Evolutionary conservation across 495 filamentous ascomycete genomes (phyloP), one percentile per base, ranked within the genome.

Genomic region (Penicillium longicatenatum): DNA sequence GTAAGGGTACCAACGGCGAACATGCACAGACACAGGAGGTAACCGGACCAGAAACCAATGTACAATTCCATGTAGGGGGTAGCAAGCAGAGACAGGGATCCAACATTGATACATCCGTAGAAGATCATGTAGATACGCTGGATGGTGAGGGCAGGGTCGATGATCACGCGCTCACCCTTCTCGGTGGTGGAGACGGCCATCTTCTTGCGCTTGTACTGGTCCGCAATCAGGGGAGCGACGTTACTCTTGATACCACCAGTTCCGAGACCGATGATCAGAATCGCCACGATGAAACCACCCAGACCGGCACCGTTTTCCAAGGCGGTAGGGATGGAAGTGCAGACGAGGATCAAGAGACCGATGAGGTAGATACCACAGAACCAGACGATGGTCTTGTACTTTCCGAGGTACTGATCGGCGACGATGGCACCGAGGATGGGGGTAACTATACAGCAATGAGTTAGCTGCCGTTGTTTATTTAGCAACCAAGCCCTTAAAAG

Each of bases 231-330:
- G 62, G 75, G 75, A 47, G 75, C 75, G 30, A 82, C 81, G 59
- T 86, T 86, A 65, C 87, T 85, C 72, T 93, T 93, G 75, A 94
- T 87, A 74, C 87, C 83, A 77, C 90, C 90, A 24, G 79, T 82
- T 50, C 79, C 79, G 20, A 80, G 58, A 62, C 77, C 77, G 31
- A 81, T 76, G 33, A 80, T 66, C 45, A 79, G 60, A 53, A 82
- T 77, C 6, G 78, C 65, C 7, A 70, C 75, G 50, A 79, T 76
- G 61, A 81, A 79, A 19, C 79, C 78, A 47, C 77, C 78, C 43
- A 82, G 60, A 58, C 79, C 79, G 39, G 79, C 73, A 33, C 77
- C 77, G 63, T 78, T 61, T 22, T 70, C 63, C 39, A 83, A 70
- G 35, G 78, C 66, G 21, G 50, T 35, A 19, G 80, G 80, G 19